These are phyloP conservation scores for Aspergillus carbonarius DNA, from an alignment of 2,329 filamentous ascomycete genomes.

Conservation along the genomic window DNA sequence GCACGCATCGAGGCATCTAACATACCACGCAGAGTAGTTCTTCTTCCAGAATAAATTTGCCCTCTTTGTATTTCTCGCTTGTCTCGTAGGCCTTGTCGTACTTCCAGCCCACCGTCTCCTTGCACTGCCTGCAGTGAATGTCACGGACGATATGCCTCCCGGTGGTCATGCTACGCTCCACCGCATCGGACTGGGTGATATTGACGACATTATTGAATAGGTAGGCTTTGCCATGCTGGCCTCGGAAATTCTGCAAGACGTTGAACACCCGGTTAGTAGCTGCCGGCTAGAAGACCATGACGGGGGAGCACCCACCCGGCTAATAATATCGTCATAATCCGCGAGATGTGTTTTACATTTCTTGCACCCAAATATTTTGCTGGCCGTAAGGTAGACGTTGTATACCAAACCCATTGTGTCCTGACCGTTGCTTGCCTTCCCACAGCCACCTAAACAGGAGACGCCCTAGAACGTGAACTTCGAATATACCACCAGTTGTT, in stretches of 20 bases:
- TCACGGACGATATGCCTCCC: conserved; percentile 92
- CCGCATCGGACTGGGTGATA: conserved; percentile 74
- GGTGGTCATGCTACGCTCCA: conserved; percentile 97
- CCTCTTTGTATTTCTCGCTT: conserved; percentile 97
- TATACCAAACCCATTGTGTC: conserved; percentile 78
- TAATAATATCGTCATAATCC: conserved; percentile 95
- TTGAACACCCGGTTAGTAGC: conserved; percentile 4
- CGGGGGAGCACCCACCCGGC: conserved; percentile 63
- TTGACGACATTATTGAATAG: conserved; percentile 96
- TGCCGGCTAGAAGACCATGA: not conserved
- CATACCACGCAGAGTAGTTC: conserved; percentile 81
- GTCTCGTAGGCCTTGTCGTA: conserved; percentile 96
- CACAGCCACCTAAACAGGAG: conserved; percentile 15
- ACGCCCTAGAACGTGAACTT: conserved; percentile 23
- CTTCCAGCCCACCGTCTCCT: conserved; percentile 93
- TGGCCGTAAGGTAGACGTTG: conserved; percentile 84
- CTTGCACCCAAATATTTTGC: conserved; percentile 90
- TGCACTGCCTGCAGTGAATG: conserved; percentile 87
- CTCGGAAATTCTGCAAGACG: conserved; percentile 79
- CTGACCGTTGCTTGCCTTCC: conserved; percentile 17
- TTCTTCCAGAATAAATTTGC: conserved; percentile 93
- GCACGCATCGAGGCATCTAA: conserved; percentile 31
- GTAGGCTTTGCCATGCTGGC: conserved; percentile 96
- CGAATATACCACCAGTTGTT: conserved; percentile 9
- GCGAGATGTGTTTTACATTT: conserved; percentile 93